Conservation (phyloP, 352 stramenopile genomes). For the Phytophthora fragariae region DNA sequence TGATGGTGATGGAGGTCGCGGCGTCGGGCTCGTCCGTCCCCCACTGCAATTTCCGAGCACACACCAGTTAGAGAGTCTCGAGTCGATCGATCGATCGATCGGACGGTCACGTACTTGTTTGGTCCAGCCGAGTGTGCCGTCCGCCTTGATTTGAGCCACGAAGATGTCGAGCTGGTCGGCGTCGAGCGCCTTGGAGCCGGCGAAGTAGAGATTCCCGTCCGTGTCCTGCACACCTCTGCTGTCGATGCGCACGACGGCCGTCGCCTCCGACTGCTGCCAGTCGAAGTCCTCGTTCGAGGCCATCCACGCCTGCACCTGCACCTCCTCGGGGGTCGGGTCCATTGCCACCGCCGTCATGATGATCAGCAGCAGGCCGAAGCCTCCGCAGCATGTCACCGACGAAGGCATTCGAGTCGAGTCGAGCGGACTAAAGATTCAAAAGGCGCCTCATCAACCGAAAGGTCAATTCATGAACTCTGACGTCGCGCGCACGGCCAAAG, state of each 20-base stretch:
- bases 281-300: constrained; percentile 47
- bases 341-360: not conserved
- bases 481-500: too few species aligned
- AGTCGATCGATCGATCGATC: not conserved
- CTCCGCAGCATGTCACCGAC: not conserved
- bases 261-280: constrained; percentile 55
- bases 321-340: not conserved
- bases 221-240: constrained; percentile 48
- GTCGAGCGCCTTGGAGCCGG: constrained; percentile 54
- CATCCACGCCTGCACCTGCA: not conserved
- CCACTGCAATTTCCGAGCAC: constrained; percentile 39
- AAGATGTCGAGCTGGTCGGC: constrained; percentile 61
- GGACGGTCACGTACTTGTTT: constrained; percentile 38
- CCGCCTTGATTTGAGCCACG: constrained; percentile 51
- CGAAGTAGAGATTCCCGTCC: constrained; percentile 67
- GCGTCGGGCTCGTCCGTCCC: constrained; percentile 61
- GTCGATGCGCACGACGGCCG: constrained; percentile 46
- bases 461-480: not conserved
- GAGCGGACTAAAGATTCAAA: not conserved
- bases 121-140: constrained; percentile 61
- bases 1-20: constrained; percentile 57
- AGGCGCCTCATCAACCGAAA: not conserved
- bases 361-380: not conserved
- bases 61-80: not conserved
- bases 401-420: not conserved